Evolutionary conservation across 2,329 filamentous ascomycete genomes (phyloP).

Genomic region (Trichoderma polysporum): DNA sequence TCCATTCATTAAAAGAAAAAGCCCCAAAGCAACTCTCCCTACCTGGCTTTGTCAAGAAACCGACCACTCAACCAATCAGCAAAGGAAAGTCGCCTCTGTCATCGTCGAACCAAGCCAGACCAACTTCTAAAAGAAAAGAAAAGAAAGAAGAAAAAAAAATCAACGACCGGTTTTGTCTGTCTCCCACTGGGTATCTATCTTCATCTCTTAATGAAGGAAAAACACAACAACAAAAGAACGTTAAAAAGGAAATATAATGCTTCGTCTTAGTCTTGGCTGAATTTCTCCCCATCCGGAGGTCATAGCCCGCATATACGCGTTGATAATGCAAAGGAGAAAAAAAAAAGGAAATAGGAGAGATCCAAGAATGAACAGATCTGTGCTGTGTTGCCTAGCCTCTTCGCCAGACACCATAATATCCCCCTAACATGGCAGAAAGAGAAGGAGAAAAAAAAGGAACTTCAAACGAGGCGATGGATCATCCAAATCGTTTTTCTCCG

Average conservation of each 20-base stretch:
- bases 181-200: conserved; percentile 8
- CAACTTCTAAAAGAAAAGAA: not conserved
- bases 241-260: not conserved
- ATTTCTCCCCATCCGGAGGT: too few relatives aligned
- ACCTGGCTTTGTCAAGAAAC: too few relatives aligned
- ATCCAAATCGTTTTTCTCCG: not conserved
- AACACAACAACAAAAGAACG: not conserved
- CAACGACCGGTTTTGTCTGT: not conserved
- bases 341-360: not conserved
- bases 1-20: too few relatives aligned
- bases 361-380: not conserved
- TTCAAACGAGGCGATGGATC: not conserved
- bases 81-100: too few relatives aligned
- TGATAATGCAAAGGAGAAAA: not conserved
- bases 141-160: not conserved
- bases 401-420: too few relatives aligned
- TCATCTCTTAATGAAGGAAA: not conserved
- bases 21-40: too few relatives aligned
- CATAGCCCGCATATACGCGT: not conserved
- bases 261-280: too few relatives aligned
- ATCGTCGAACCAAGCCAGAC: not conserved
- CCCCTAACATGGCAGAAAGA: not conserved
- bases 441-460: too few relatives aligned
- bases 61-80: too few relatives aligned
- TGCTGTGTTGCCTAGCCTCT: too few relatives aligned